phyloP scores from a whole-genome alignment of 495 filamentous ascomycete genomes.

The Annulohypoxylon nitens region DNA sequence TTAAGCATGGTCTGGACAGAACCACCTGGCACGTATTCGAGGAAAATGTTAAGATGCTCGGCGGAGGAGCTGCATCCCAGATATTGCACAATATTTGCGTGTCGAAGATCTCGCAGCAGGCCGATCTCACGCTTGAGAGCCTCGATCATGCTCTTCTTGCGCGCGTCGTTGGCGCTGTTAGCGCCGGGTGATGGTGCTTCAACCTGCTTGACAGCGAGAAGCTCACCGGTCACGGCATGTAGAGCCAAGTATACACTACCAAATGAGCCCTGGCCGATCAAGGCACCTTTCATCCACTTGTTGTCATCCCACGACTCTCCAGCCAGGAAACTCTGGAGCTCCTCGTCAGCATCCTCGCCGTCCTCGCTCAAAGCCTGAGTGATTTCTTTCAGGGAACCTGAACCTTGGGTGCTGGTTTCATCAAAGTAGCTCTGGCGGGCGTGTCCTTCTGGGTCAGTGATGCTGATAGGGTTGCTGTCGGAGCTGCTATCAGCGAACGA shows the following conservation, averaged over 20 bases:
- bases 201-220: slow-evolving; percentile 99
- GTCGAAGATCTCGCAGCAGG: slow-evolving; percentile 92
- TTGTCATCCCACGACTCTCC: slow-evolving; percentile 94
- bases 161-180: slow-evolving; percentile 82
- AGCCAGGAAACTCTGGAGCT: slow-evolving; percentile 83
- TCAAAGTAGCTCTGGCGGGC: slow-evolving; percentile 84
- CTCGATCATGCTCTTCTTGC: slow-evolving; percentile 97
- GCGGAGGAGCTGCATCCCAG: slow-evolving; percentile 92
- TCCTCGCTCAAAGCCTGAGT: slow-evolving; percentile 81
- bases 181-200: slow-evolving; percentile 87
- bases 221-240: slow-evolving; percentile 96
- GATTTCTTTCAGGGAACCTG: slow-evolving; percentile 65
- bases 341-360: slow-evolving; percentile 86
- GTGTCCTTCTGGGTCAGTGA: slow-evolving; percentile 81
- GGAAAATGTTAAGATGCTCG: slow-evolving; percentile 97
- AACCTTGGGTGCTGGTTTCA: slow-evolving; percentile 78
- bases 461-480: slow-evolving; percentile 70
- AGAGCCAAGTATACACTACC: slow-evolving; percentile 96
- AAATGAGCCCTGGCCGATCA: slow-evolving; percentile 97
- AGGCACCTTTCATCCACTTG: slow-evolving; percentile 98
- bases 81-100: slow-evolving; percentile 98
- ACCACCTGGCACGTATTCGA: slow-evolving; percentile 98
- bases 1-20: slow-evolving; percentile 98
- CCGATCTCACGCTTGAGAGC: slow-evolving; percentile 97
- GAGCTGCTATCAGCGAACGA: slow-evolving; percentile 87